Evolutionary conservation across 2,329 filamentous ascomycete species (phyloP).

Genomic region (Clarireedia monteithiana): DNA sequence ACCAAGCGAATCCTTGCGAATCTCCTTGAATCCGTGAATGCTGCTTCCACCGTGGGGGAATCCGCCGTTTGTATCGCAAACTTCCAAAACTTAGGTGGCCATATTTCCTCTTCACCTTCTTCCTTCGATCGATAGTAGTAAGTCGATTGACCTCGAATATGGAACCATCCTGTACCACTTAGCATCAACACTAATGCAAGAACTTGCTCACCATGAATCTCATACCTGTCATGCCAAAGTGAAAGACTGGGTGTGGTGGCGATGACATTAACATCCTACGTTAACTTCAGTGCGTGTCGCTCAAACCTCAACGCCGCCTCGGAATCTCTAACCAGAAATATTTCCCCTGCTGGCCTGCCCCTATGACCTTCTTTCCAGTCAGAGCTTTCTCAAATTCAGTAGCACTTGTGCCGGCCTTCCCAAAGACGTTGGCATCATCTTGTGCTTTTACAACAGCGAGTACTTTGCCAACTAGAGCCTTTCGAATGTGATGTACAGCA

Average conservation of each 20-base stretch:
- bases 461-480: constrained; percentile 76
- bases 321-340: constrained; percentile 67
- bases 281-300: not conserved
- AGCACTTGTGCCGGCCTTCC: constrained; percentile 79
- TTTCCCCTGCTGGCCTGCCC: constrained; percentile 83
- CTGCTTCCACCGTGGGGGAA: constrained; percentile 48
- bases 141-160: constrained; percentile 71
- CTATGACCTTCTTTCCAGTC: constrained; percentile 61
- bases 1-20: constrained; percentile 76
- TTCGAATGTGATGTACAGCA: constrained; percentile 75
- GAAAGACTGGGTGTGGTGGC: constrained; percentile 81
- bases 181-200: constrained; percentile 10
- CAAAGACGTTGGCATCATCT: constrained; percentile 80
- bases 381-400: constrained; percentile 66
- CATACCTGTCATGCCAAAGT: constrained; percentile 66
- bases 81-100: constrained; percentile 89
- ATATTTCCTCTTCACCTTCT: constrained; percentile 41
- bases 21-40: constrained; percentile 77
- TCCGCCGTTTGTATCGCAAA: constrained; percentile 64
- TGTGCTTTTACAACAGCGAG: constrained; percentile 62
- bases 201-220: not conserved
- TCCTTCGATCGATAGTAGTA: constrained; percentile 67
- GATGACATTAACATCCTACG: constrained; percentile 60
- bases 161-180: constrained; percentile 59
- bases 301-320: not conserved